Conservation (phyloP, 2,329 filamentous ascomycete species). For the Penicillium sp. region DNA sequence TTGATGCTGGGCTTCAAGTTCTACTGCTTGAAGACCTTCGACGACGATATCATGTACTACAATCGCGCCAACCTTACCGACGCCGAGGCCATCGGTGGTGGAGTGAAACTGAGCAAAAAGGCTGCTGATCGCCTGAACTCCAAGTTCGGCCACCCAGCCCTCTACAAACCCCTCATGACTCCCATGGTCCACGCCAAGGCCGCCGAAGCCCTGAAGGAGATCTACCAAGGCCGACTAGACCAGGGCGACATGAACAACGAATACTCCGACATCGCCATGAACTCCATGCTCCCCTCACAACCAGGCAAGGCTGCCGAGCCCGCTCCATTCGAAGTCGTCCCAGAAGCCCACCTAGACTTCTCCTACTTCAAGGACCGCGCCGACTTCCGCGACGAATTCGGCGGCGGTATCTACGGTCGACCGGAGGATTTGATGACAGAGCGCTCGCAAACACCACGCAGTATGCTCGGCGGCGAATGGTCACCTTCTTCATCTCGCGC, state of each 20-base stretch:
- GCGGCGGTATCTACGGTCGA: conserved; percentile 67
- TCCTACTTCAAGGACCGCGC: conserved; percentile 88
- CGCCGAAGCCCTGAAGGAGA: conserved; percentile 80
- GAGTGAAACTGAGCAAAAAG: conserved; percentile 47
- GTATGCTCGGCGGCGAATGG: conserved; percentile 43
- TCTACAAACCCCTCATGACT: conserved; percentile 87
- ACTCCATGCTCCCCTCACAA: conserved; percentile 71
- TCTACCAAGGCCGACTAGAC: conserved; percentile 82
- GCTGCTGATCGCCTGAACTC: conserved; percentile 70
- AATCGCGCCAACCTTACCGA: conserved; percentile 67
- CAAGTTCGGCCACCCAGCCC: conserved; percentile 82
- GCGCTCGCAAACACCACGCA: conserved; percentile 51
- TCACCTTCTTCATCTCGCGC: conserved; percentile 49
- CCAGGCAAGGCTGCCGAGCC: conserved; percentile 62
- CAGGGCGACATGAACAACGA: conserved; percentile 49
- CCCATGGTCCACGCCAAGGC: conserved; percentile 95
- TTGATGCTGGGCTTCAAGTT: conserved; percentile 83
- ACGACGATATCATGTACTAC: conserved; percentile 81
- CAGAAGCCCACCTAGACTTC: conserved; percentile 85
- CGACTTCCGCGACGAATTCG: conserved; percentile 86
- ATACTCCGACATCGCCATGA: conserved; percentile 79
- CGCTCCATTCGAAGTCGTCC: conserved; percentile 87
- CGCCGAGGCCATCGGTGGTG: conserved; percentile 49
- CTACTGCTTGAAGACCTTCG: conserved; percentile 78
- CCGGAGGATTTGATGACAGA: conserved; percentile 54